A percentile compares a stretch with the other conserved stretches of the same genome.
Conservation (phyloP, 2,329 filamentous ascomycete species). For the Bertia moriformis region DNA sequence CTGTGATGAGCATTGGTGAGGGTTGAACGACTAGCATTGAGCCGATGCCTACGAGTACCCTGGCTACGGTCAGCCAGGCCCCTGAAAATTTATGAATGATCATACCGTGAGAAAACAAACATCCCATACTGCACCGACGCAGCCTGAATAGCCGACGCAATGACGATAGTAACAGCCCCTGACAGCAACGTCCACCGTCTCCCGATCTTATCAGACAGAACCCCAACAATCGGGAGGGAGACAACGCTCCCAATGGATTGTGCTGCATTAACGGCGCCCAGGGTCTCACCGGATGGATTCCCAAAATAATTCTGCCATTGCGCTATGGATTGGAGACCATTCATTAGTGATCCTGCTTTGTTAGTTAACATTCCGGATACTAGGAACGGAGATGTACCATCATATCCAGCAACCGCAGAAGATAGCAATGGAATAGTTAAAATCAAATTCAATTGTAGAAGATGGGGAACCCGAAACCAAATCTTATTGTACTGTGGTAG, state of each 20-base stretch:
- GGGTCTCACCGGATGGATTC: slow-evolving; percentile 11
- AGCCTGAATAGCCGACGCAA: slow-evolving; percentile 19
- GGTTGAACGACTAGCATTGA: slow-evolving; percentile 23
- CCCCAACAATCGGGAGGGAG: slow-evolving; percentile 21
- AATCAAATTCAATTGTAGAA: slow-evolving; percentile 26
- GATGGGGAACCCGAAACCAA: slow-evolving; percentile 26
- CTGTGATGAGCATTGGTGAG: slow-evolving; percentile 17
- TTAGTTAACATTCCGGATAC: neutral
- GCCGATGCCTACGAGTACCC: slow-evolving; percentile 20
- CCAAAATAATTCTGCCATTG: slow-evolving; percentile 17
- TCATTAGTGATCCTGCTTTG: slow-evolving; percentile 17
- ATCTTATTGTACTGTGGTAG: neutral
- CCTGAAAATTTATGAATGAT: too few species aligned
- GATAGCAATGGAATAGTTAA: slow-evolving; percentile 26
- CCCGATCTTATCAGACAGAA: slow-evolving; percentile 12
- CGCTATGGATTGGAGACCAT: slow-evolving; percentile 21
- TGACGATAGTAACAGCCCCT: slow-evolving; percentile 17
- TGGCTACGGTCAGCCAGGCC: too few species aligned
- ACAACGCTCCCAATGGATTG: slow-evolving; percentile 13
- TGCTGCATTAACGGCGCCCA: slow-evolving; percentile 15
- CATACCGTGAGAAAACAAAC: slow-evolving; percentile 18
- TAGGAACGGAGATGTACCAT: slow-evolving; percentile 17
- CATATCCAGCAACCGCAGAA: slow-evolving; percentile 25
- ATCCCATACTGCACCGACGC: slow-evolving; percentile 17
- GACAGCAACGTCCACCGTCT: slow-evolving; percentile 9